These are phyloP conservation scores for Lasiosphaeriaceae sp. DNA, from an alignment of 495 filamentous ascomycete species.

Conservation along the genomic window DNA sequence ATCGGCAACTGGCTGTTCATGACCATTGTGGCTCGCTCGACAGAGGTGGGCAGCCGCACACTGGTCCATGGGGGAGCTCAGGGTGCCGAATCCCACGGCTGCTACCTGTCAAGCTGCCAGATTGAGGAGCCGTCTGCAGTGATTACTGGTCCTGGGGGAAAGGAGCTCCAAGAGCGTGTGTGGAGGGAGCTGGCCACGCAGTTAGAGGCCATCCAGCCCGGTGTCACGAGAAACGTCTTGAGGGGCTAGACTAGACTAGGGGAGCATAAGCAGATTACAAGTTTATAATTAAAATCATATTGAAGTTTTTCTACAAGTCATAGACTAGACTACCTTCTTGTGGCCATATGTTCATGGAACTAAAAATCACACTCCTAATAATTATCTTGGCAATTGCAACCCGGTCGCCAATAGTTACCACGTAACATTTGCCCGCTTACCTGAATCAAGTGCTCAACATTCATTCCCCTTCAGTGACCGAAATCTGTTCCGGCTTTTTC, in stretches of 20 bases:
- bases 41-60: slow-evolving; percentile 42
- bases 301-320: too few relatives aligned
- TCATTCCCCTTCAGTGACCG: too few relatives aligned
- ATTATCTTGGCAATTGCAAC: too few relatives aligned
- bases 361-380: too few relatives aligned
- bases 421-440: too few relatives aligned
- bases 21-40: slow-evolving; percentile 29
- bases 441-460: too few relatives aligned
- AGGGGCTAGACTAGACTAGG: background rate
- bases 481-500: too few relatives aligned
- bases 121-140: slow-evolving; percentile 4
- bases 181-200: slow-evolving; percentile 51
- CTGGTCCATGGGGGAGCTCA: slow-evolving; percentile 33
- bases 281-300: too few relatives aligned
- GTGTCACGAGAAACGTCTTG: slow-evolving; percentile 16
- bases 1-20: slow-evolving; percentile 2
- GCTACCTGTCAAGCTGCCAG: slow-evolving; percentile 37
- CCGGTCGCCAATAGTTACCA: too few relatives aligned
- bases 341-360: too few relatives aligned
- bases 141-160: background rate
- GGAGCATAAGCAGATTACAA: too few relatives aligned
- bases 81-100: slow-evolving; percentile 39
- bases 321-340: too few relatives aligned
- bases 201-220: slow-evolving; percentile 39
- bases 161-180: slow-evolving; percentile 29